Evolutionary conservation across 768 basidiomycete genomes (phyloP), one percentile per base, ranked within the genome.

Genomic region (Chalciporus chontae): DNA sequence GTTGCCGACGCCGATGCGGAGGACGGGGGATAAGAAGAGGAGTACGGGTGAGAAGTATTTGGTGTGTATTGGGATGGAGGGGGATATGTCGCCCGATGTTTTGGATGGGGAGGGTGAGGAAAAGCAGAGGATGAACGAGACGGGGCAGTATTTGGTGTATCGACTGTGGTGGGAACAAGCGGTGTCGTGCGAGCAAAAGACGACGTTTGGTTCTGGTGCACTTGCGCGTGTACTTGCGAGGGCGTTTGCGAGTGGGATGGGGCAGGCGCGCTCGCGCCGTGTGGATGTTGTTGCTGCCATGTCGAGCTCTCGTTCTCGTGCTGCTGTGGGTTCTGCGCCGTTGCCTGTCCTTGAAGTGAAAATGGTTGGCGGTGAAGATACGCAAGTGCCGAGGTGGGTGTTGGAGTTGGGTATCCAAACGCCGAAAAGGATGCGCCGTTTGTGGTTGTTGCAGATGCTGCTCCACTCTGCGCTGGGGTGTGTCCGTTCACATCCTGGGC

Each of bases 141-240:
- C 13, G 48, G 47, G 7, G 43, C 50, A 7, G 51, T 6, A 15
- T 23, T 14, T 23, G 56, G 54, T 2, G 57, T 37, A n/a, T 64
- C 63, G 52, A 63, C 59, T 39, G 61, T 62, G 6, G 64, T 66
- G 29, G 65, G 67, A 1, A 66, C 62, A 45, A 66, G 49, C 3
- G 66, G 62, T 0, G 66, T 64, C 13, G 65, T 55, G 36, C 65
- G 62, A 1, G 65, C 45, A 48, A 56, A 66, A 7, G 59, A 56
- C 15, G 61, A 55, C 6, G 51, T 8, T 24, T 59, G 64, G 51
- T 8, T 48, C 24, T 4, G 50, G 40, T 27, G 36, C 15, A 41
- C 44, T 14, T 56, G 65, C 1, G 59, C 32, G 27, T 40, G 62
- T 17, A 48, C 48, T 34, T 66, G 65, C 17, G 55, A 62, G 14